phyloP scores from a whole-genome alignment of 179 eudicot species.

The Corrigiola litoralis region DNA sequence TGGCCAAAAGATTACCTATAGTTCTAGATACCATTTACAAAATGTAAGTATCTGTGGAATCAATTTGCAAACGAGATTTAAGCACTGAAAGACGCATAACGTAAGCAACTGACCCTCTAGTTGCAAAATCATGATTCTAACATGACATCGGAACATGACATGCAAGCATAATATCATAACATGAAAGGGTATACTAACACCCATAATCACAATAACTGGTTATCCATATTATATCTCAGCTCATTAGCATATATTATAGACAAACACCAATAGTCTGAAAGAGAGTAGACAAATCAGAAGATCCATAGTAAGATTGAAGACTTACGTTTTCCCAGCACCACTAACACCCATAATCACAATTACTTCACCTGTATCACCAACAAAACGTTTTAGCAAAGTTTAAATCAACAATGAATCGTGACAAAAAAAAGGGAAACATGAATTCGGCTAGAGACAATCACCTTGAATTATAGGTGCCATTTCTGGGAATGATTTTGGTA shows the following conservation, averaged over 20 bases:
- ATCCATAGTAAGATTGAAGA: background rate
- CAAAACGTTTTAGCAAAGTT: background rate
- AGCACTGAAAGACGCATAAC: background rate
- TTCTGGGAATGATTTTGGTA: slow-evolving; percentile 6
- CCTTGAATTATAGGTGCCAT: slow-evolving; percentile 23
- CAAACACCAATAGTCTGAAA: background rate
- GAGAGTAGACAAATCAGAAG: background rate
- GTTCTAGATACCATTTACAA: slow-evolving; percentile 39
- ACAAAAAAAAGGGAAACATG: background rate
- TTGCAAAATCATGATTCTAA: background rate
- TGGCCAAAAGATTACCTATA: slow-evolving; percentile 66
- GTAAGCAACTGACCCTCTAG: background rate
- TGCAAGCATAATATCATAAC: too few relatives aligned
- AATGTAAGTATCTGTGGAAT: background rate
- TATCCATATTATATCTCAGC: background rate
- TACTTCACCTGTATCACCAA: slow-evolving; percentile 38
- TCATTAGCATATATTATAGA: background rate
- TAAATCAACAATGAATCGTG: background rate
- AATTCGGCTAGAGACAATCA: slow-evolving; percentile 1
- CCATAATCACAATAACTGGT: too few relatives aligned
- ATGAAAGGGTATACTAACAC: too few relatives aligned
- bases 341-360: slow-evolving; percentile 90
- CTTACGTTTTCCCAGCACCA: slow-evolving; percentile 95
- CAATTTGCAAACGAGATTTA: background rate
- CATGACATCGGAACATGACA: background rate